Base-by-base conservation (phyloP, 2,329 filamentous ascomycete genomes). In the Cryphonectria nitschkei region DNA sequence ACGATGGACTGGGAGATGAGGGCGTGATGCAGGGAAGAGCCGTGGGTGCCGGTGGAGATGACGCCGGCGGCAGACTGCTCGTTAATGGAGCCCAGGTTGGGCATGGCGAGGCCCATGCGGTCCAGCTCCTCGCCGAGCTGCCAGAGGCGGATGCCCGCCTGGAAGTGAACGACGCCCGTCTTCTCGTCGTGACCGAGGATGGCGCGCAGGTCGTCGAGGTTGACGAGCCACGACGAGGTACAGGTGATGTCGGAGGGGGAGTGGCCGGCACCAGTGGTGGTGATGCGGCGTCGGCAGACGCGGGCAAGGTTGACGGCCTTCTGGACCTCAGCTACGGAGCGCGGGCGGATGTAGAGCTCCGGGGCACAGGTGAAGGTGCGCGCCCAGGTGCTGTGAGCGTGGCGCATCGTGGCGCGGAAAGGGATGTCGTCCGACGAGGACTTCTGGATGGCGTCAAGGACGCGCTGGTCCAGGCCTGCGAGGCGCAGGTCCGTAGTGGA, bases 51-150 rank as follows among this genome's bases (percentile, higher is more conserved):
- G 0, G 96, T 99, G 29, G 93, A 91, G 73, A 98, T 97, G 19
- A 94, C 95, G 39, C 96, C 96, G 1, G 93, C 94, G 73, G 98
- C 91, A 71, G 93, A 96, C 84, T 99, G 96, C 76, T 94, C 89
- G 79, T 98, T 94, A 81, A 99, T 99, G 80, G 94, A 97, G 50
- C 96, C 96, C 62, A 98, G 84, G 79, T 97, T 98, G 39, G 93
- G 92, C 88, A 99, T 91, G 2, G 94, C 94, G 74, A 97, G 86
- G 0, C 93, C 94, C 76, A 90, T 82, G 68, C 87, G 85, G 75
- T 93, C 93, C 43, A 98, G 89, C 77, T 90, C 88, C 60, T 88
- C 86, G 73, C 94, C 92, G 70, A 99, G 84, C 72, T 90, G 84
- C 76, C 89, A 89, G 72, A 99, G 84, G 29, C 95, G 88, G 74